Evolutionary conservation across 176 grass and related monocot species (phyloP).

Genomic region (Oryza meridionalis): DNA sequence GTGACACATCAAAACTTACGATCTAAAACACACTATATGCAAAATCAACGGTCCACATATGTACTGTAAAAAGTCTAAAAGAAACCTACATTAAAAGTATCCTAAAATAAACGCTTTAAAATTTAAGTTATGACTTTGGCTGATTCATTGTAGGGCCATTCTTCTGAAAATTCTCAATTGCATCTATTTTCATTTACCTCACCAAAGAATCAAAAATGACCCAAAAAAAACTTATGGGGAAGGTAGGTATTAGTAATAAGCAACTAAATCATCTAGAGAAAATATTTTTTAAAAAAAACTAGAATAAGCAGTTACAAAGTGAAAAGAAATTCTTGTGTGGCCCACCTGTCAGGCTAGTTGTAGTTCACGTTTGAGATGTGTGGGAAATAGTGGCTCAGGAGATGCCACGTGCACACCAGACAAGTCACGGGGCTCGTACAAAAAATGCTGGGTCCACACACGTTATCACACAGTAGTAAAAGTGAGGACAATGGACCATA

Average conservation of each 20-base stretch:
- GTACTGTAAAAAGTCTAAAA: no score
- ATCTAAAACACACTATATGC: no score
- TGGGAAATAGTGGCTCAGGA: constrained; percentile 30
- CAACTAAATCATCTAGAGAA: no score
- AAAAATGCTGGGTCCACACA: constrained; percentile 40
- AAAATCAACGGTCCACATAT: no score
- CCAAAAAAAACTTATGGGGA: neutral
- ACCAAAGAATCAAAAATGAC: neutral
- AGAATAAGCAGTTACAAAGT: neutral
- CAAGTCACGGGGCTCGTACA: constrained; percentile 35
- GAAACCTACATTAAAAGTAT: no score
- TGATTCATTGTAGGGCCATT: no score
- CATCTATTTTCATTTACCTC: neutral
- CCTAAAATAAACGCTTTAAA: no score
- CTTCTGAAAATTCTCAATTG: neutral
- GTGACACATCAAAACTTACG: no score
- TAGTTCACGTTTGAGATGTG: constrained; percentile 11
- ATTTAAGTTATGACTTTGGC: no score
- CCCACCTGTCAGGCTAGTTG: neutral
- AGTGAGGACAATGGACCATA: neutral
- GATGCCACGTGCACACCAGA: constrained; percentile 48
- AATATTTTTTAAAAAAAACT: neutral
- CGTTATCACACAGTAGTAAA: constrained; percentile 37
- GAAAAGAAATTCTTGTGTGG: neutral
- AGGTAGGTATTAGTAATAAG: no score